Evolutionary conservation across 2,329 filamentous ascomycete species (phyloP), one percentile per base, ranked within the genome.

Genomic region (Arthrocladium fulminans): DNA sequence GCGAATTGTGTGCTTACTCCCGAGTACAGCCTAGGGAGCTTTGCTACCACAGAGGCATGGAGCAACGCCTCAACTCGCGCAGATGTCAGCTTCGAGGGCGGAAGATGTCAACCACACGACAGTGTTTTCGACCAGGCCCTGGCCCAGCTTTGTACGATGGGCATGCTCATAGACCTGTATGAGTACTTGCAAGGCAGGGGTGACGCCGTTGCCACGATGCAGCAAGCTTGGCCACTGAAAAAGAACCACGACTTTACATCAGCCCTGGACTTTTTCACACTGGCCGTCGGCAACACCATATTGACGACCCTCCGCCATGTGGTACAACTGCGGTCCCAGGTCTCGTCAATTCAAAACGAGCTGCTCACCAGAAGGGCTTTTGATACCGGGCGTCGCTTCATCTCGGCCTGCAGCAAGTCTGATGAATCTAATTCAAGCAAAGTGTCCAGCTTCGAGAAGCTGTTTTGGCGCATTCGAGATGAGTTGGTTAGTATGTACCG

Each of bases 121-220:
- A 35, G 6, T 8, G 32, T 35, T 15, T 35, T 35, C 32, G 32
- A 35, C 13, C 32, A 35, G 32, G 32, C 32, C 6, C 32, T 35
- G 6, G 32, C 17, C 32, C 32, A 41, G 39, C 43, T 45, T 24
- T 25, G 43, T 20, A 22, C 4, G 5, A 45, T 45, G 43, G 43
- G 43, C 12, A 17, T 23, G 10, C 29, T 45, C 8, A 37, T 45
- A 20, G 29, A 45, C 22, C 17, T 37, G 20, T 45, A 35, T 25
- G 29, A 24, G 9, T 45, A 37, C 25, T 19, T 24, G 5, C 43
- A 45, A 22, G 9, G 19, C 12, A 29, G 43, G 20, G n/a, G 22
- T 12, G 13, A 10, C 4, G 43, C 43, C 12, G 7, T 45, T 4
- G 12, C 10, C n/a, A 4, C 13, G 7, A 45, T 45, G 43, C 29